A percentile compares a stretch with the other conserved stretches of the same genome.
Evolutionary conservation across 2,329 filamentous ascomycete genomes (phyloP).

Genomic region (Hymenoscyphus fraxineus): DNA sequence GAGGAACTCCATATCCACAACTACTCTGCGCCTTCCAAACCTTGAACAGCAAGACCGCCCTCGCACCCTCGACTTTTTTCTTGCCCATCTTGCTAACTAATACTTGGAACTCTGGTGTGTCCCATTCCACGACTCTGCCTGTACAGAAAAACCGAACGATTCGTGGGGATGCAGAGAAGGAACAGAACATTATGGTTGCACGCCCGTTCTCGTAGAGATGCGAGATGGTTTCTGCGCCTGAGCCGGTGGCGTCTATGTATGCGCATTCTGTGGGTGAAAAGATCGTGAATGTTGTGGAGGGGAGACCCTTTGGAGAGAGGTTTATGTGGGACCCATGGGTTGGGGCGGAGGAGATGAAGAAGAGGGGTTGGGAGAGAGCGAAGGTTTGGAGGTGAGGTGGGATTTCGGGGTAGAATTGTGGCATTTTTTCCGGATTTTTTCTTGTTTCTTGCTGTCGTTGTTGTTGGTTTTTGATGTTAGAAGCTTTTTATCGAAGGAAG

Average conservation of each 20-base stretch:
- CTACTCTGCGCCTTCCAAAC: slow-evolving; percentile 64
- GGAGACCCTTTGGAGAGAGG: slow-evolving; percentile 71
- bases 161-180: slow-evolving; percentile 55
- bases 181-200: slow-evolving; percentile 71
- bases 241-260: slow-evolving; percentile 72
- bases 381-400: slow-evolving; percentile 55
- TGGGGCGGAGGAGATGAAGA: slow-evolving; percentile 72
- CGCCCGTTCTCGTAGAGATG: slow-evolving; percentile 75
- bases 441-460: neutral
- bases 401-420: slow-evolving; percentile 55
- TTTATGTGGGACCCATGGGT: slow-evolving; percentile 68
- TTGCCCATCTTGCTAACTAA: slow-evolving; percentile 44
- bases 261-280: slow-evolving; percentile 53
- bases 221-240: slow-evolving; percentile 70
- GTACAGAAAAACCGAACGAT: slow-evolving; percentile 63
- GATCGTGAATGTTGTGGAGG: slow-evolving; percentile 58
- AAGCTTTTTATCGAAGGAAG: too few species aligned
- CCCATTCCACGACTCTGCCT: slow-evolving; percentile 57
- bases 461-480: too few species aligned
- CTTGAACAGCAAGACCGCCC: slow-evolving; percentile 59
- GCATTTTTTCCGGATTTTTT: slow-evolving; percentile 43
- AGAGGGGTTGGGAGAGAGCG: slow-evolving; percentile 65
- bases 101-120: slow-evolving; percentile 45
- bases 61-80: slow-evolving; percentile 44
- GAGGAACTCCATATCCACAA: slow-evolving; percentile 62